Evolutionary conservation across 2,329 filamentous ascomycete genomes (phyloP).

Genomic region (Apiospora koreana): DNA sequence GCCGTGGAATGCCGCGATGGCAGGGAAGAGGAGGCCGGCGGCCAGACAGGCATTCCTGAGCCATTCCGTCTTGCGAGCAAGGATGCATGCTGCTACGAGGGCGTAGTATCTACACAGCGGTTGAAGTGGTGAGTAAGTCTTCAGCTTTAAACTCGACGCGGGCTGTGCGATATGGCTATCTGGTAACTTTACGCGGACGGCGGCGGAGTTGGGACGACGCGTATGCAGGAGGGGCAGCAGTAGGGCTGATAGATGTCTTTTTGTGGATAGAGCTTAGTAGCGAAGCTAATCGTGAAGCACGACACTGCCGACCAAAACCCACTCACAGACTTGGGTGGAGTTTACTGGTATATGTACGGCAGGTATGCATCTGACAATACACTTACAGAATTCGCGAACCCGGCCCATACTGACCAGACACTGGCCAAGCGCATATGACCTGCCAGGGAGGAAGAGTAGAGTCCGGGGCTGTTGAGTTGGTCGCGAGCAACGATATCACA

Average conservation of each 20-base stretch:
- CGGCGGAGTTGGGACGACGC: not conserved
- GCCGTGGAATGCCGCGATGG: conserved; percentile 63
- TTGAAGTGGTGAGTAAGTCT: not conserved
- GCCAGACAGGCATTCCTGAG: conserved; percentile 64
- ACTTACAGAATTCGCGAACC: conserved; percentile 54
- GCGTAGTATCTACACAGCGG: conserved; percentile 59
- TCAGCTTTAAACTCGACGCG: not conserved
- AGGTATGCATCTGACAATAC: not conserved
- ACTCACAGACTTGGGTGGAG: not conserved
- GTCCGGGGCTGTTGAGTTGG: not conserved
- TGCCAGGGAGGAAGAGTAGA: conserved; percentile 29
- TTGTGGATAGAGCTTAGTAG: not conserved
- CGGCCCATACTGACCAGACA: conserved; percentile 58
- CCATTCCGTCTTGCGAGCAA: conserved; percentile 64
- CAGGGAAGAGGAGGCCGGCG: conserved; percentile 62
- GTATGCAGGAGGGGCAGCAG: not conserved
- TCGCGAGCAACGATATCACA: not conserved
- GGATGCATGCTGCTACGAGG: conserved; percentile 62
- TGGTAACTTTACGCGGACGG: not conserved
- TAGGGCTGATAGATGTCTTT: not conserved
- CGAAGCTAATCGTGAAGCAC: not conserved
- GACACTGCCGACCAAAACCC: not conserved
- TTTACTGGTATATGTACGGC: not conserved
- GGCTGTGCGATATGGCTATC: not conserved
- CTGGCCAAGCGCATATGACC: conserved; percentile 58